These are phyloP conservation scores for Hypomyces perniciosus DNA, from an alignment of 2,329 filamentous ascomycete species.

Conservation along the genomic window DNA sequence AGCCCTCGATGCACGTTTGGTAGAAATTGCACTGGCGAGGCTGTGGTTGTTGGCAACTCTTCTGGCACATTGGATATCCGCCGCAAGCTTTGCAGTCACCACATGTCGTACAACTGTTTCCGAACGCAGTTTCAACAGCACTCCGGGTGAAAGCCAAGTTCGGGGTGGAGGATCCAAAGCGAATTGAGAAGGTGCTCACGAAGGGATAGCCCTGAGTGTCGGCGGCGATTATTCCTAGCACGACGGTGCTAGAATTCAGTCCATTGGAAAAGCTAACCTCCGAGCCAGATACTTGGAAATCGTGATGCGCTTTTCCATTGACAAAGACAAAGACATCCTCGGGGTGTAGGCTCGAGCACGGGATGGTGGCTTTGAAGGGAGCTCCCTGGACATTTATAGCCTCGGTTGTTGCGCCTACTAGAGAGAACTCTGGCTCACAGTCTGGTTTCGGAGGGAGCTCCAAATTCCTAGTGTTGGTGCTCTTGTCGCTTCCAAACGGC, in stretches of 20 bases:
- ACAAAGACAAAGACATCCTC: conserved; percentile 5
- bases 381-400: neutral
- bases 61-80: conserved; percentile 6
- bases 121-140: neutral
- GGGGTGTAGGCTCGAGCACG: conserved; percentile 4
- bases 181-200: conserved; percentile 6
- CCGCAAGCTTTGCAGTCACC: neutral
- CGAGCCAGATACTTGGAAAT: conserved; percentile 1
- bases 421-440: conserved; percentile 4
- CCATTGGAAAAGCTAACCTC: conserved; percentile 1
- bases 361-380: conserved; percentile 6
- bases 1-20: conserved; percentile 6
- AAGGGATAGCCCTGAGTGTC: conserved; percentile 7
- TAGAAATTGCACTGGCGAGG: conserved; percentile 8
- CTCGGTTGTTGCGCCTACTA: conserved; percentile 2
- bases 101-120: neutral
- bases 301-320: conserved; percentile 6
- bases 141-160: neutral
- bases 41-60: conserved; percentile 1
- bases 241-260: neutral
- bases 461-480: neutral
- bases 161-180: neutral
- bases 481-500: neutral
- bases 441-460: conserved; percentile 1
- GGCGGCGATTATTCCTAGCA: conserved; percentile 9